phyloP scores from a whole-genome alignment of 805 yeast species.

The Yarrowia yakushimensis region DNA sequence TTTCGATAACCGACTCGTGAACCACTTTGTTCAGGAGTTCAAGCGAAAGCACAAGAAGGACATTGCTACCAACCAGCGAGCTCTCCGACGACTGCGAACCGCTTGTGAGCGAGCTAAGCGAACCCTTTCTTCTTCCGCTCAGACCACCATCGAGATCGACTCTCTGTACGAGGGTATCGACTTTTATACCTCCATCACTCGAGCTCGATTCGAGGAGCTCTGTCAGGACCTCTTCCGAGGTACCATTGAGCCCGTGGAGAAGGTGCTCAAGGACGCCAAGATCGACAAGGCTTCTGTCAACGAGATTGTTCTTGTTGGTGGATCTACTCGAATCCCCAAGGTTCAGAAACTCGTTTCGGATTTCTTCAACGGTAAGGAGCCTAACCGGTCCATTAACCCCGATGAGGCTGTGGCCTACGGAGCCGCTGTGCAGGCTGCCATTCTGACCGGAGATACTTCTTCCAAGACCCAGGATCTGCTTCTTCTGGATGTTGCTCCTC shows the following conservation, averaged over 20 bases:
- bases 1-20: slow-evolving; percentile 6
- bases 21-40: slow-evolving; percentile 20
- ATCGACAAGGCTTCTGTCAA: slow-evolving; percentile 54
- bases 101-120: slow-evolving; percentile 21
- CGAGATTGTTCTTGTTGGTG: slow-evolving; percentile 95
- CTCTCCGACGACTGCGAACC: slow-evolving; percentile 12
- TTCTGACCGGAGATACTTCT: slow-evolving; percentile 91
- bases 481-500: slow-evolving; percentile 58
- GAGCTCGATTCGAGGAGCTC: slow-evolving; percentile 60
- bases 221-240: slow-evolving; percentile 93
- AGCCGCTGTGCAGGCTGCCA: slow-evolving; percentile 98
- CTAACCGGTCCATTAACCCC: slow-evolving; percentile 19
- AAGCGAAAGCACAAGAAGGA: slow-evolving; percentile 20
- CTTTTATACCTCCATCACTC: slow-evolving; percentile 16
- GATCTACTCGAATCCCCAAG: slow-evolving; percentile 97
- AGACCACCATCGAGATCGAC: slow-evolving; percentile 7
- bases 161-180: slow-evolving; percentile 14
- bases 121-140: background rate
- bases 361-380: slow-evolving; percentile 60
- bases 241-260: slow-evolving; percentile 91
- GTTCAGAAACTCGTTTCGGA: slow-evolving; percentile 93
- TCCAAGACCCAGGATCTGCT: slow-evolving; percentile 93
- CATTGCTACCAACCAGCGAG: slow-evolving; percentile 14
- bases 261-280: slow-evolving; percentile 71
- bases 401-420: slow-evolving; percentile 96